Evolutionary conservation across 495 filamentous ascomycete genomes (phyloP).

Genomic region (Apodospora peruviana): DNA sequence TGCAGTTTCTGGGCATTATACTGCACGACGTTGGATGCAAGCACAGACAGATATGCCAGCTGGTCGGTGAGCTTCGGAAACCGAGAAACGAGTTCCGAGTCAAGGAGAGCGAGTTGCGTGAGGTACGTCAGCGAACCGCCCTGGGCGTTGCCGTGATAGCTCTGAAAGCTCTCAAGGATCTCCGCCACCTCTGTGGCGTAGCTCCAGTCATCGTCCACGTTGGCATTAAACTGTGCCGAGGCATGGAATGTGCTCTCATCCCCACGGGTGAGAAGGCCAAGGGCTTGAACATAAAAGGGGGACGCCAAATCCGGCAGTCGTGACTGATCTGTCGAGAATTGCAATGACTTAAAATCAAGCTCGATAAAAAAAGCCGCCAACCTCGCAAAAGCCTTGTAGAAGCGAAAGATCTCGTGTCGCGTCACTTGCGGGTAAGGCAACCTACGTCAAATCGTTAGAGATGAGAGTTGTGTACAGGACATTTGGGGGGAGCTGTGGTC

Average conservation of each 20-base stretch:
- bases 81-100: constrained; percentile 25
- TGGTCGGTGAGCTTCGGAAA: constrained; percentile 40
- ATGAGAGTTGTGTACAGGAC: constrained; percentile 1
- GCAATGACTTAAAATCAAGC: constrained; percentile 18
- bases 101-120: constrained; percentile 24
- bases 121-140: constrained; percentile 12
- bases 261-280: constrained; percentile 22
- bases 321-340: constrained; percentile 2
- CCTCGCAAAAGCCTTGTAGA: constrained; percentile 25
- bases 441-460: constrained; percentile 6
- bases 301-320: constrained; percentile 24
- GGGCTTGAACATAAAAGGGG: constrained; percentile 21
- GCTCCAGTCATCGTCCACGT: constrained; percentile 17
- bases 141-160: constrained; percentile 8
- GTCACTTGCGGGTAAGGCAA: constrained; percentile 8
- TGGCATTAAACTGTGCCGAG: constrained; percentile 10
- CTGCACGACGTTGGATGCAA: constrained; percentile 25
- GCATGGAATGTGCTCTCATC: constrained; percentile 24
- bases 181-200: constrained; percentile 23
- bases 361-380: constrained; percentile 26
- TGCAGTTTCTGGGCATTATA: constrained; percentile 19
- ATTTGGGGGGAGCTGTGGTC: background rate
- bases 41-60: constrained; percentile 29
- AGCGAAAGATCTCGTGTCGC: constrained; percentile 20
- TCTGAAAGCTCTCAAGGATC: constrained; percentile 28